phyloP scores from a whole-genome alignment of 2,329 filamentous ascomycete genomes.

The Nannizzia gypsea region DNA sequence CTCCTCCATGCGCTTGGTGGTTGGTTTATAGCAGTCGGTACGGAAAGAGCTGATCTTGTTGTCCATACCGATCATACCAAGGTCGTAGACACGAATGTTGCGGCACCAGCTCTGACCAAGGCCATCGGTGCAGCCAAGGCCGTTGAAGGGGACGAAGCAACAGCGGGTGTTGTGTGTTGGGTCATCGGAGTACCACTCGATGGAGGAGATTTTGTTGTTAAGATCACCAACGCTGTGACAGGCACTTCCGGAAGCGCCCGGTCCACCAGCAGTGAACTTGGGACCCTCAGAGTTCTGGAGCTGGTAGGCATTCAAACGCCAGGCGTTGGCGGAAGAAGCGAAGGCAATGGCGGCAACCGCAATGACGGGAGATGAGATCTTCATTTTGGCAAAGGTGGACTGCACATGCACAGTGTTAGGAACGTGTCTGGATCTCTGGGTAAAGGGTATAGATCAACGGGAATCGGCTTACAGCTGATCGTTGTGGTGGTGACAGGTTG shows the following conservation, averaged over 20 bases:
- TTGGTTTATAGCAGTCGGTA: neutral
- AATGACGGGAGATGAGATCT: neutral
- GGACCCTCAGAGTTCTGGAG: neutral
- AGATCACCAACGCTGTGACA: neutral
- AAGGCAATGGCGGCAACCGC: neutral
- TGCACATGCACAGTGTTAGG: neutral
- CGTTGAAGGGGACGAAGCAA: conserved; percentile 1
- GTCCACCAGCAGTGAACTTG: neutral
- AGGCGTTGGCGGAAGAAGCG: neutral
- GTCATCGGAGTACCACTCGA: conserved; percentile 1
- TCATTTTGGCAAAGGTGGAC: neutral
- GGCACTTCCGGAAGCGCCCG: neutral
- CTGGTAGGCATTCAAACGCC: conserved; percentile 2
- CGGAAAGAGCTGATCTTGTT: conserved; percentile 4
- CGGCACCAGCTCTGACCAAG: conserved; percentile 2
- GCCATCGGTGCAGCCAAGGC: neutral
- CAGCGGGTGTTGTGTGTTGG: neutral
- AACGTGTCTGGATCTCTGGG: neutral
- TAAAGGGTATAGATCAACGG: neutral
- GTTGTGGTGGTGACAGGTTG: neutral
- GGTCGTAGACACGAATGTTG: neutral
- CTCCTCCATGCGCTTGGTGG: neutral
- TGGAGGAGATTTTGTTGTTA: conserved; percentile 4
- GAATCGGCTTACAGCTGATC: neutral
- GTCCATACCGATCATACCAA: neutral